Conservation (phyloP, 2,329 filamentous ascomycete genomes). For the Aspergillus novoparasiticus region DNA sequence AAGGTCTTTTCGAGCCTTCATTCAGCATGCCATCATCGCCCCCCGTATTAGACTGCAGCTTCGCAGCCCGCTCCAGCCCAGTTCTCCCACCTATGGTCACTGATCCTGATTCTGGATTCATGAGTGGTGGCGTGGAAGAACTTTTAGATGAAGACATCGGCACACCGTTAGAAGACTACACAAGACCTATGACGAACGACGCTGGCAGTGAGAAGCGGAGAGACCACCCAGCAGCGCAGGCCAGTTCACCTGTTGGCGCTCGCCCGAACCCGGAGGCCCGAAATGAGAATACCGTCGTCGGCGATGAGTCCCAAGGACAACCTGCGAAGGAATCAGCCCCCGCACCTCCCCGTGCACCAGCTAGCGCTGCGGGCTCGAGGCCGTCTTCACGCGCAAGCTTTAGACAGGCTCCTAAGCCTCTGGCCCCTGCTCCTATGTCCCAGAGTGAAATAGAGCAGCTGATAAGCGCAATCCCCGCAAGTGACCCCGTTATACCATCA, state of each 20-base stretch:
- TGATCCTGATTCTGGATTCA: slow-evolving; percentile 74
- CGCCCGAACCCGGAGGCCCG: slow-evolving; percentile 23
- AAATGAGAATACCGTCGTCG: slow-evolving; percentile 23
- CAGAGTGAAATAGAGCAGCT: slow-evolving; percentile 37
- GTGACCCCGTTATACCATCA: slow-evolving; percentile 50
- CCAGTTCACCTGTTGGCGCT: slow-evolving; percentile 30
- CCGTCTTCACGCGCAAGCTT: slow-evolving; percentile 42
- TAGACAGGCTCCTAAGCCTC: slow-evolving; percentile 38
- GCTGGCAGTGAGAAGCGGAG: slow-evolving; percentile 22
- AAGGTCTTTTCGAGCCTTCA: slow-evolving; percentile 65
- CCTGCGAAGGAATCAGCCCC: slow-evolving; percentile 23
- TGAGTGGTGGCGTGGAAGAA: slow-evolving; percentile 75
- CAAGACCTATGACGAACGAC: slow-evolving; percentile 22
- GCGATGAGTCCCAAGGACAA: slow-evolving; percentile 23
- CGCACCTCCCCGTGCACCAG: slow-evolving; percentile 29
- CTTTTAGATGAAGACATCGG: slow-evolving; percentile 63
- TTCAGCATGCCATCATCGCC: slow-evolving; percentile 88
- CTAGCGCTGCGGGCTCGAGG: slow-evolving; percentile 34
- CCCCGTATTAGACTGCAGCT: slow-evolving; percentile 69
- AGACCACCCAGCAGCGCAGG: slow-evolving; percentile 27
- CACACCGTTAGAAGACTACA: slow-evolving; percentile 30
- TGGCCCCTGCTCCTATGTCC: slow-evolving; percentile 41
- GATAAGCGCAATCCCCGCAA: slow-evolving; percentile 46
- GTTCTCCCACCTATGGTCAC: slow-evolving; percentile 63
- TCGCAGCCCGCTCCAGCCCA: slow-evolving; percentile 77